Evolutionary conservation across 2,329 filamentous ascomycete genomes (phyloP).

Genomic region (Coniosporium tulheliwenetii): DNA sequence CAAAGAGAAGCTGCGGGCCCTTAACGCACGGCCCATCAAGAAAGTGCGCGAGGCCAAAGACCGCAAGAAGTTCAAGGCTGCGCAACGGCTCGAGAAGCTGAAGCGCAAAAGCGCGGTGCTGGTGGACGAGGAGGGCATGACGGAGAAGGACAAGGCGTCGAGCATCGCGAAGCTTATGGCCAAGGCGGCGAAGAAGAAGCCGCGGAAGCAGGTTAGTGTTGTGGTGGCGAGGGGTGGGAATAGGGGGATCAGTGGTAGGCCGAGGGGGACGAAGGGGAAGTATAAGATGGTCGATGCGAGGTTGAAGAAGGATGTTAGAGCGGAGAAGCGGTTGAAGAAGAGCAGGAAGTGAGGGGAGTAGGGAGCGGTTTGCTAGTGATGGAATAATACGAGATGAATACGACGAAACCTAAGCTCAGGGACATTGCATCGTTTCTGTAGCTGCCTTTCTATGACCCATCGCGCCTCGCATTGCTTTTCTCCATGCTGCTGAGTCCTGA

Average conservation of each 20-base stretch:
- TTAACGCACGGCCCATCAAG: conserved; percentile 96
- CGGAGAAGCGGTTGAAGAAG: conserved; percentile 67
- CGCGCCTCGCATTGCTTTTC: too few species aligned
- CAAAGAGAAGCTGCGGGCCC: conserved; percentile 81
- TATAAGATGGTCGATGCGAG: conserved; percentile 95
- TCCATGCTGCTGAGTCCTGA: too few species aligned
- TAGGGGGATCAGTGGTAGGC: conserved; percentile 70
- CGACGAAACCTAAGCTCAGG: too few species aligned
- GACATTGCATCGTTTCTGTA: too few species aligned
- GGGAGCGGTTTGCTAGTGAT: neutral
- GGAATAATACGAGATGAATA: too few species aligned
- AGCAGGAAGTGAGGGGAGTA: conserved; percentile 38
- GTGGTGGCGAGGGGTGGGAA: conserved; percentile 80
- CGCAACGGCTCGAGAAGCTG: conserved; percentile 79
- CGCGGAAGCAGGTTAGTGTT: conserved; percentile 70
- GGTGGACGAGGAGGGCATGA: conserved; percentile 78
- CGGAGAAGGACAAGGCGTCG: conserved; percentile 87
- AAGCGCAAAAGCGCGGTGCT: conserved; percentile 93
- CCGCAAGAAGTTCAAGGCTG: conserved; percentile 91
- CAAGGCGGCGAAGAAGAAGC: conserved; percentile 64
- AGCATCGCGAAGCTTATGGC: conserved; percentile 69
- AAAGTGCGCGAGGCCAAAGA: conserved; percentile 96
- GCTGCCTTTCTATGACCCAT: too few species aligned
- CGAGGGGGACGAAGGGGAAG: conserved; percentile 81
- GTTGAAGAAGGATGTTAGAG: conserved; percentile 91